Evolutionary conservation across 352 stramenopile species (phyloP), one percentile per base, ranked within the genome.

Genomic region (Plasmopara viticola): DNA sequence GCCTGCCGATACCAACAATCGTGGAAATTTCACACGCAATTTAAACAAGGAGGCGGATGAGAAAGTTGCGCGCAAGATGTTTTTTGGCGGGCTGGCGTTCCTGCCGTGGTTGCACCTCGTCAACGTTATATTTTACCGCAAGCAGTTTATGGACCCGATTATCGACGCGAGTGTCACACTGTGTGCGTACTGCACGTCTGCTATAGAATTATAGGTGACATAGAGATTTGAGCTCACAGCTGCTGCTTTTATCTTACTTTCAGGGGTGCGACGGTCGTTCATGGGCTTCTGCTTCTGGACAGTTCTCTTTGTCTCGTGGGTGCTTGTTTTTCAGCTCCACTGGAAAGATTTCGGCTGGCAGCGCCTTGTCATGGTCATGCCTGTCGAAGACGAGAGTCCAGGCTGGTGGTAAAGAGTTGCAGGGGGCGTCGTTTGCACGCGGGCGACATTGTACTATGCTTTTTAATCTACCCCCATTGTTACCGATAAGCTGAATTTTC

Each of bases 11-110:
- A 70, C 40, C 50, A 90, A 92, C 70, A 93, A 90, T 64, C 80
- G 79, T 41, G 83, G 80, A 50, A 94, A 94, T 66, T 91, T 94
- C 44, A 94, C 84, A 62, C 80, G 84, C 18, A 94, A 94, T 68
- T 52, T 89, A 38, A 90, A 87, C 65, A 78, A 79, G 44, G 84
- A 94, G 60, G 48, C 74, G 28, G 81, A 94, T 50, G 72, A 78
- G 37, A 58, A 51, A 8, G 76, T 94, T 52, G 84, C 84, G 33
- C 68, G 59, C 43, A 94, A 94, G 65, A 90, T 94, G 76, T 94
- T 94, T 53, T 61, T 94, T 15, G 84, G 84, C 50, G 84, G 84
- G 0, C 56, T 87, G 17, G 53, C 61, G 41, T 72, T 88, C 44
- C 63, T 94, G 45, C 84, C 84, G 38, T 94, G 84, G 84, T 72